These are phyloP conservation scores for Cryoendolithus antarcticus DNA, from an alignment of 2,329 filamentous ascomycete species.

Conservation along the genomic window DNA sequence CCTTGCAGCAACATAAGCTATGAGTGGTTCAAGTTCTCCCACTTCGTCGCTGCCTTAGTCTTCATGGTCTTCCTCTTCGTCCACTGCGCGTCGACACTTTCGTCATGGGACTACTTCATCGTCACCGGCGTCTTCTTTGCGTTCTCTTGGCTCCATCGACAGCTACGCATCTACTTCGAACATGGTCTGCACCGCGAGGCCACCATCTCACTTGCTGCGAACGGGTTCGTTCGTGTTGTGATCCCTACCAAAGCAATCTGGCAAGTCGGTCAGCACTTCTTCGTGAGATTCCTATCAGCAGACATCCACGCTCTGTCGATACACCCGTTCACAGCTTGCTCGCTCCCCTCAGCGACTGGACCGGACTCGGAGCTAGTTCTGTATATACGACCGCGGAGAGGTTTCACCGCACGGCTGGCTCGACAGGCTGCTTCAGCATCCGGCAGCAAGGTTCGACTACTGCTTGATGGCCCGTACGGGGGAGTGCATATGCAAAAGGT, in stretches of 20 bases:
- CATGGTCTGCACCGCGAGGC: conserved; percentile 36
- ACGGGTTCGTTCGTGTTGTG: conserved; percentile 30
- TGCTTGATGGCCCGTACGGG: conserved; percentile 49
- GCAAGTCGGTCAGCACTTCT: conserved; percentile 43
- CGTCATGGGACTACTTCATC: conserved; percentile 51
- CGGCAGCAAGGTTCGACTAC: conserved; percentile 28
- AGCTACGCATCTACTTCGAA: conserved; percentile 37
- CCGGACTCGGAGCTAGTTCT: conserved; percentile 35
- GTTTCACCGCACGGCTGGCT: conserved; percentile 38
- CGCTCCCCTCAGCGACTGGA: conserved; percentile 24
- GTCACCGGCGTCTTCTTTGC: conserved; percentile 42
- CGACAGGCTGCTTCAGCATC: conserved; percentile 28
- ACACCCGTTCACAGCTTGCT: conserved; percentile 46
- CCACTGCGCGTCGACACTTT: conserved; percentile 44
- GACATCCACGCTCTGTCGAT: conserved; percentile 34
- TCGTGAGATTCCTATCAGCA: conserved; percentile 39
- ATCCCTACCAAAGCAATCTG: conserved; percentile 36
- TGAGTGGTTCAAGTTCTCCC: conserved; percentile 49
- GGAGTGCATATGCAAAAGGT: conserved; percentile 32
- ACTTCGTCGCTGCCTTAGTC: conserved; percentile 39
- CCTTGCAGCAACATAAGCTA: conserved; percentile 39
- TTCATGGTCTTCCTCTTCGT: conserved; percentile 50
- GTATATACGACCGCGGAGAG: conserved; percentile 38
- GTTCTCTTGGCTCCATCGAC: conserved; percentile 33
- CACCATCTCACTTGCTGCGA: conserved; percentile 27